Conservation (phyloP, 768 basidiomycete genomes). For the Dacryopinax spathularia region DNA sequence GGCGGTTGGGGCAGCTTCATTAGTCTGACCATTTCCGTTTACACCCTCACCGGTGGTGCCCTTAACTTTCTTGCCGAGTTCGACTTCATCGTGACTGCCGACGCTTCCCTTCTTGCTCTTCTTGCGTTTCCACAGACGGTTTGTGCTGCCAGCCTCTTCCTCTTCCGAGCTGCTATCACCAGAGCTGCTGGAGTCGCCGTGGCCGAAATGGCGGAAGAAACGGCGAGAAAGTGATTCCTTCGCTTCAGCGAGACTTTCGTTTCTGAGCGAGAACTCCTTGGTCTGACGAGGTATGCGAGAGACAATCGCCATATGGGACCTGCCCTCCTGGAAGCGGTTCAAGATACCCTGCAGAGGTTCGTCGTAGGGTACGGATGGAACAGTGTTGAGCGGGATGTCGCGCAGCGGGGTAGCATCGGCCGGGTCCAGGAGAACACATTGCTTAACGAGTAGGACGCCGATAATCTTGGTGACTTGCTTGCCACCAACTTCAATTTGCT, state of each 20-base stretch:
- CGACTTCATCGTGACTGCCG: constrained; percentile 13
- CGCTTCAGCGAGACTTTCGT: constrained; percentile 48
- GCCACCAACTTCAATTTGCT: constrained; percentile 46
- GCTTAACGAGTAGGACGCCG: constrained; percentile 77
- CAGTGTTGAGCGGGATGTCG: constrained; percentile 71
- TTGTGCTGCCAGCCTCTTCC: constrained; percentile 19
- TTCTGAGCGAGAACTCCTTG: constrained; percentile 20
- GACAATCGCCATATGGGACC: constrained; percentile 86
- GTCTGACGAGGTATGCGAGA: constrained; percentile 44
- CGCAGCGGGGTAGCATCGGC: constrained; percentile 65
- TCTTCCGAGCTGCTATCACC: constrained; percentile 33
- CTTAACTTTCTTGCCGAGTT: constrained; percentile 12
- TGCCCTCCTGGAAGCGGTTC: constrained; percentile 79
- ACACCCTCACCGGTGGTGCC: background rate
- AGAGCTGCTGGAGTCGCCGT: constrained; percentile 33
- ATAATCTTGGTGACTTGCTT: constrained; percentile 63
- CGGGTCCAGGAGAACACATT: constrained; percentile 75
- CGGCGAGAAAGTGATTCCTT: constrained; percentile 69
- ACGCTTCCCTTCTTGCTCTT: constrained; percentile 21
- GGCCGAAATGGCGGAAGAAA: constrained; percentile 57
- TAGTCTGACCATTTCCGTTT: constrained; percentile 10
- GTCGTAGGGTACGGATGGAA: constrained; percentile 74
- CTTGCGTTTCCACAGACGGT: constrained; percentile 10
- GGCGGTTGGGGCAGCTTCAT: background rate
- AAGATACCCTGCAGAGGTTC: constrained; percentile 72